Evolutionary conservation across 192 early-diverging fungal genomes (phyloP).

Genomic region (Dissophora ornata): DNA sequence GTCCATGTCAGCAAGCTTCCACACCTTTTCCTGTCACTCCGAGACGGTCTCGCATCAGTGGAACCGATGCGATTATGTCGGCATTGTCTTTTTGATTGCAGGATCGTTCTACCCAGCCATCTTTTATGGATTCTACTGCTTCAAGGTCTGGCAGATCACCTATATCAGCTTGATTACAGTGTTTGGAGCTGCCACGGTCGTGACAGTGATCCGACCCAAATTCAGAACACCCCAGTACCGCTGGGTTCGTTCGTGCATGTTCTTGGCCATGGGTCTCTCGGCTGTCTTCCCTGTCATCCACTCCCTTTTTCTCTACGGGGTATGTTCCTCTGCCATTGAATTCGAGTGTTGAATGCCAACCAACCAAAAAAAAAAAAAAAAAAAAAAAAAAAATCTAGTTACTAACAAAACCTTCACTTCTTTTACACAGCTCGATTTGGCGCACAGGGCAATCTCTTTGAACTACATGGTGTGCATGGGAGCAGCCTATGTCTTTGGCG

Average conservation of each 20-base stretch:
- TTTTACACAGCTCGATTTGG: slow-evolving; percentile 32
- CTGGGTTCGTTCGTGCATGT: slow-evolving; percentile 79
- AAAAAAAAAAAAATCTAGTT: too few species aligned
- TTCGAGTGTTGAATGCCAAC: too few species aligned
- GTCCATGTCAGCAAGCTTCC: slow-evolving; percentile 82
- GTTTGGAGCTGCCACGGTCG: slow-evolving; percentile 72
- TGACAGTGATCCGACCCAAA: slow-evolving; percentile 68
- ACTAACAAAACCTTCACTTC: not conserved
- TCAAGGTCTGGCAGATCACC: slow-evolving; percentile 51
- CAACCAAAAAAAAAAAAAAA: not conserved
- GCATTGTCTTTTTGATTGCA: slow-evolving; percentile 87
- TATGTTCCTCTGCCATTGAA: too few species aligned
- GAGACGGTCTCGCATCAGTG: slow-evolving; percentile 64
- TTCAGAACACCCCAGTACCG: slow-evolving; percentile 83
- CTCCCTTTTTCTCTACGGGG: slow-evolving; percentile 71
- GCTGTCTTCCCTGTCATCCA: slow-evolving; percentile 81
- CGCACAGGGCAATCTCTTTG: slow-evolving; percentile 68
- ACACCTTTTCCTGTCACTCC: slow-evolving; percentile 89
- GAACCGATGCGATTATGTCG: slow-evolving; percentile 95
- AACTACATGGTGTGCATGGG: slow-evolving; percentile 79
- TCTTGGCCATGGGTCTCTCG: slow-evolving; percentile 83
- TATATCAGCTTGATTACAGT: slow-evolving; percentile 71
- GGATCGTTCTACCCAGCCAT: slow-evolving; percentile 65
- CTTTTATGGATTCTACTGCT: slow-evolving; percentile 67
- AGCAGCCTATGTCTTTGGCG: slow-evolving; percentile 81